Evolutionary conservation across 306 rosid species (phyloP), one percentile per base, ranked within the genome.

Genomic region (Inga laurina): DNA sequence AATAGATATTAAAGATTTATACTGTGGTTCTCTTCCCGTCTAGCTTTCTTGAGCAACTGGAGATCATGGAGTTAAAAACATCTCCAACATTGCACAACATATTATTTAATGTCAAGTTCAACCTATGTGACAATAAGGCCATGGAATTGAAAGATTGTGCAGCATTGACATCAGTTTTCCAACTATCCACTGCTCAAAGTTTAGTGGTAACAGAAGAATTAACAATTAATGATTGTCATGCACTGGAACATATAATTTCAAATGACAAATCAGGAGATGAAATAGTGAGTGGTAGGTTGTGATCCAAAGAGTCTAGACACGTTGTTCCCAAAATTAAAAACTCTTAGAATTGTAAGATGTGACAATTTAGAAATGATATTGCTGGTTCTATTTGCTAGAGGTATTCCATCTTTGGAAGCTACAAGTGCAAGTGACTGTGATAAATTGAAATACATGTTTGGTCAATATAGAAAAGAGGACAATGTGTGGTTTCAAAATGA

Each of bases 311-410:
- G 16, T 61, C 71, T 4, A 4, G 78, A 6, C 7, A 8, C 69
- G 14, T 2, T 82, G 83, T 82, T 85, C 69, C 80, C 78, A 54
- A 78, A 85, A 54, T 57, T 85, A 16, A 82, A 73, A 78, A 7
- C 2, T 37, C 77, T 85, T 4, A 19, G 30, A 30, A 69, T 85
- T 21, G 74, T 30, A 16, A 75, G 52, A 30, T 85, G 88, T 39
- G n/a, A 13, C 3, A 14, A 4, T 74, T 27, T 85, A n/a, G 80
- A 85, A 77, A 76, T 81, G 46, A 39, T 76, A 54, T 62, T 85
- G 30, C 85, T 77, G 39, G 34, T 32, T 32, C 34, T 32, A 1
- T 85, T 65, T 43, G 75, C 1, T 3, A 32, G 34, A 32, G 74
- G 62, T 15, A 83, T 78, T 78, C 30, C 30, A 27, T 27, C 30